Conservation (phyloP, 2,329 filamentous ascomycete genomes). For the Pseudocercospora musae region DNA sequence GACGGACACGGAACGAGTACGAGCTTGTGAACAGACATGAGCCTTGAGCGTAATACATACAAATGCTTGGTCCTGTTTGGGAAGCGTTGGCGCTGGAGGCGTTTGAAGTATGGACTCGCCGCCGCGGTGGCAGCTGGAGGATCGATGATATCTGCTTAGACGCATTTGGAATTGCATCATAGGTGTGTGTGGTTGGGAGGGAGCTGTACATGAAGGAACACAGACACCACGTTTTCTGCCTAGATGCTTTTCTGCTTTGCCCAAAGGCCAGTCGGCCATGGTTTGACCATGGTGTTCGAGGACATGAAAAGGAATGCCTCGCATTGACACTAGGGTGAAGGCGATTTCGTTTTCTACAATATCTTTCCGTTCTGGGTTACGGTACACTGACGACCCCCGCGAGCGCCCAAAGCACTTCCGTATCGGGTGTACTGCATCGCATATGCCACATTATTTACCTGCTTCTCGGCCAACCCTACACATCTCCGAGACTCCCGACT, state of each 20-base stretch:
- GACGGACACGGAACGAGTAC: constrained; percentile 29
- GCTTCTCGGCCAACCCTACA: not conserved
- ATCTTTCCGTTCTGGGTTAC: not conserved
- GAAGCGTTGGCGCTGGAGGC: constrained; percentile 19
- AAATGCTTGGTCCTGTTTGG: constrained; percentile 7
- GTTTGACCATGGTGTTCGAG: too few relatives aligned
- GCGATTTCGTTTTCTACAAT: too few relatives aligned
- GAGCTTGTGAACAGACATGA: constrained; percentile 34
- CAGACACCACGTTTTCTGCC: not conserved
- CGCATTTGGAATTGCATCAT: not conserved
- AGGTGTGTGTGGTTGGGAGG: not conserved
- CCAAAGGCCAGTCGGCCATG: not conserved
- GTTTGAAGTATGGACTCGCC: not conserved
- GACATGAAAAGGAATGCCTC: too few relatives aligned
- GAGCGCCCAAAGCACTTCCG: not conserved
- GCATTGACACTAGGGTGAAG: too few relatives aligned
- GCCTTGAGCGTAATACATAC: constrained; percentile 10
- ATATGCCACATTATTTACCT: not conserved
- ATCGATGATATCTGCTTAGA: not conserved
- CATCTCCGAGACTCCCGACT: not conserved
- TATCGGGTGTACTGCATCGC: not conserved
- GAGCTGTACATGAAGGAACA: not conserved
- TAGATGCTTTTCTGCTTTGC: not conserved
- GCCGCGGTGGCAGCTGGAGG: not conserved
- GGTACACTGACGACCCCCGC: not conserved